phyloP scores from a whole-genome alignment of 1,139 yeast species.

The Yamadazyma aaseri region DNA sequence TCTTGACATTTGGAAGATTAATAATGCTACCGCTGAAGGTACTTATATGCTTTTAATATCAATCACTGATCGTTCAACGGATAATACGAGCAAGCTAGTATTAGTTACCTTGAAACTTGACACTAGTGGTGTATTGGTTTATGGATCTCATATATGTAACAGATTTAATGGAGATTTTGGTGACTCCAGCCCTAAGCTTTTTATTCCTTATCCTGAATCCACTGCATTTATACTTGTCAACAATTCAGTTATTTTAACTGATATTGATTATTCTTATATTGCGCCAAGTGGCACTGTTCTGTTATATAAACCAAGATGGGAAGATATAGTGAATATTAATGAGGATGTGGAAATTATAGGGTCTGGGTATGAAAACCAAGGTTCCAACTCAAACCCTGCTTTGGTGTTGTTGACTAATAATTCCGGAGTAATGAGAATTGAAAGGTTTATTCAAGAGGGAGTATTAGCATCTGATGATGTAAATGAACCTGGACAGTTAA shows the following conservation, averaged over 20 bases:
- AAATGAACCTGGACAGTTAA: conserved; percentile 34
- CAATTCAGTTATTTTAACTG: conserved; percentile 64
- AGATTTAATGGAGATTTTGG: conserved; percentile 32
- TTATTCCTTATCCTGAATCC: conserved; percentile 58
- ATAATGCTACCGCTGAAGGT: conserved; percentile 20
- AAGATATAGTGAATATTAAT: conserved; percentile 65
- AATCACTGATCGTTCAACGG: conserved; percentile 23
- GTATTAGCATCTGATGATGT: neutral
- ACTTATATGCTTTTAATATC: conserved; percentile 50
- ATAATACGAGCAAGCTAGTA: conserved; percentile 27
- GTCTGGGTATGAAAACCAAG: conserved; percentile 51
- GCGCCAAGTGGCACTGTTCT: conserved; percentile 26
- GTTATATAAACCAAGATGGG: conserved; percentile 68
- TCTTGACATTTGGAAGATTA: conserved; percentile 53
- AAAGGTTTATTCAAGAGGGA: conserved; percentile 33
- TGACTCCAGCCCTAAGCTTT: conserved; percentile 46
- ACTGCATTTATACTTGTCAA: conserved; percentile 66
- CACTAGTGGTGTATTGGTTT: conserved; percentile 51
- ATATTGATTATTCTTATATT: conserved; percentile 47
- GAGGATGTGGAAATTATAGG: conserved; percentile 58
- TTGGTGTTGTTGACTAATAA: conserved; percentile 51
- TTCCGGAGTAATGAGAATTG: conserved; percentile 65
- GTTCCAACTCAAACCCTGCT: conserved; percentile 34
- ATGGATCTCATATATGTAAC: conserved; percentile 56
- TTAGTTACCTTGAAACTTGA: conserved; percentile 58